Evolutionary conservation across 495 filamentous ascomycete genomes (phyloP), one percentile per base, ranked within the genome.

Genomic region (Aspergillus ostianus): DNA sequence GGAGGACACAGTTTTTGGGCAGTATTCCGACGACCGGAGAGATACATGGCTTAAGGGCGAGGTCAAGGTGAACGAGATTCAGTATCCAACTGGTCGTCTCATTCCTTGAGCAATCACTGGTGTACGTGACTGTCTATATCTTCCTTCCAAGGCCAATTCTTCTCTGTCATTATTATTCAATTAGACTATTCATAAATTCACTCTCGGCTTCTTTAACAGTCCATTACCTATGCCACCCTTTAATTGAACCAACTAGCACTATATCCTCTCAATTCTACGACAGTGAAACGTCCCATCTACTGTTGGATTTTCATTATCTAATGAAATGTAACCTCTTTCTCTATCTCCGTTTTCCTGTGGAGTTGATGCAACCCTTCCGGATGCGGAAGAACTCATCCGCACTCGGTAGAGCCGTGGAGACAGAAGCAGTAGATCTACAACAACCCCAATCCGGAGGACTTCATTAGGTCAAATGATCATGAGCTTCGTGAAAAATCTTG

Each of bases 1-100:
- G 2, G 57, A 67, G 53, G 55, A 64, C 30, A 65, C 57, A 13
- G 64, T 70, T 8, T 64, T 60, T 26, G 63, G 66, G 1, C 66
- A 72, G 46, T 74, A 65, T 59, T 57, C 64, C 26, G 56, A 61
- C 8, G 58, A 63, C n/a, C n/a, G n/a, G 6, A 29, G 50, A 21
- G 50, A 60, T 7, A 60, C 63, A 2, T 73, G 71, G 69, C 67
- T 67, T 10, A 54, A 51, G 29, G 50, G 36, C 26, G 63, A 65
- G 58, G 49, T 70, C 6, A 64, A 61, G 9, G 44, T 57, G 20
- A 53, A 61, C 17, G 61, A 71, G 19, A 61, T 72, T 23, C 41
- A 65, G 23, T 67, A 72, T 62, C 67, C 70, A 18, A 47, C 55
- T 20, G 69, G 67, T 10, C 59, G 61, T 59, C 57, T 72, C 15